A percentile compares a stretch with the other conserved stretches of the same genome.
phyloP scores from a whole-genome alignment of 208 protist genomes.

The Crithidia mellificae region DNA sequence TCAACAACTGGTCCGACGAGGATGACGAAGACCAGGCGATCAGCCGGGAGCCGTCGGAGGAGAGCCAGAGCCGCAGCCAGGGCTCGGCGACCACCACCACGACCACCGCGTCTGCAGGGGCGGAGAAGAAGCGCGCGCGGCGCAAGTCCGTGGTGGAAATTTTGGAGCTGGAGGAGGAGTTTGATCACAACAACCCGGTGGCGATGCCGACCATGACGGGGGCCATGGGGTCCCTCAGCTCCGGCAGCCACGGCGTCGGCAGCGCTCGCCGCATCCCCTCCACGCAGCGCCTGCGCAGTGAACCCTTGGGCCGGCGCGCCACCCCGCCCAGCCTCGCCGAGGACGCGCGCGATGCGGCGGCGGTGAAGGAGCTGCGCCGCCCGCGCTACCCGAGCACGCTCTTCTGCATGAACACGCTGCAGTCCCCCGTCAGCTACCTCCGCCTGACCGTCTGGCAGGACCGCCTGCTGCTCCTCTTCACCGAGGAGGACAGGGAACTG shows the following conservation, averaged over 20 bases:
- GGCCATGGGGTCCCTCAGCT: neutral
- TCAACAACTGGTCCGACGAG: slow-evolving; percentile 13
- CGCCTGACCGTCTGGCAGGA: slow-evolving; percentile 61
- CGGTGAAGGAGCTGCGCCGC: slow-evolving; percentile 19
- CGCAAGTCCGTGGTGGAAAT: slow-evolving; percentile 26
- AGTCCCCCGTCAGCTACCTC: slow-evolving; percentile 41
- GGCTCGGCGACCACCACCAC: neutral
- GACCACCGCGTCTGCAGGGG: neutral
- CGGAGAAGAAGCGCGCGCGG: neutral
- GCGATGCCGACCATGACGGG: slow-evolving; percentile 4
- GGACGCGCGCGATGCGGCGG: neutral
- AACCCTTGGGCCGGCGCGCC: neutral
- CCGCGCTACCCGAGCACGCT: slow-evolving; percentile 17
- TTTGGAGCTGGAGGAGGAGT: slow-evolving; percentile 22
- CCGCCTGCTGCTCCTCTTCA: slow-evolving; percentile 34
- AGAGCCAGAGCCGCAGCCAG: slow-evolving; percentile 7
- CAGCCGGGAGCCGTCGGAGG: neutral
- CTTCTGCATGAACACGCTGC: slow-evolving; percentile 45
- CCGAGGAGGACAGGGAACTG: slow-evolving; percentile 39
- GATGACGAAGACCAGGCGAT: slow-evolving; percentile 10
- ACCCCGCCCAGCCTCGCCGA: neutral
- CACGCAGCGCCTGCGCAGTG: neutral
- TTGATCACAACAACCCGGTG: slow-evolving; percentile 10
- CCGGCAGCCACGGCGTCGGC: neutral
- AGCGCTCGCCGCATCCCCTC: neutral